These are phyloP conservation scores for Yarrowia sp. DNA, from an alignment of 805 yeast species.

Conservation along the genomic window DNA sequence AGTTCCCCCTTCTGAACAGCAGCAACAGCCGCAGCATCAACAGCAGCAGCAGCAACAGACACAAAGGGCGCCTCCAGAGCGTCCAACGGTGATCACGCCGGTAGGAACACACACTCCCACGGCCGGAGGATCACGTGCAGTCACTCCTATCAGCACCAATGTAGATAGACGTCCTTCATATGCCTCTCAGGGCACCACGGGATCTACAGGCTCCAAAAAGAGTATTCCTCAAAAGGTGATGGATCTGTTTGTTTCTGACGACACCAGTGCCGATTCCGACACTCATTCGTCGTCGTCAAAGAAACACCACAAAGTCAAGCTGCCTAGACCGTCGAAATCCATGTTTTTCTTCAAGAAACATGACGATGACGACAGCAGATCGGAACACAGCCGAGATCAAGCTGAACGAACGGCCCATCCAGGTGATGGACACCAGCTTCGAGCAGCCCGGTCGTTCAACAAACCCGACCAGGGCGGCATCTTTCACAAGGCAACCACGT, in stretches of 20 bases:
- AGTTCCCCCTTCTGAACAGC: background rate
- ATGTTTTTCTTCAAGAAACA: constrained; percentile 39
- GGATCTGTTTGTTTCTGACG: constrained; percentile 34
- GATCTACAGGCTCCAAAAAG: constrained; percentile 37
- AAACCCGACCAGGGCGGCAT: constrained; percentile 30
- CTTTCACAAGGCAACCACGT: constrained; percentile 28
- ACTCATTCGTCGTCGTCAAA: constrained; percentile 3
- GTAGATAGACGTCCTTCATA: constrained; percentile 39
- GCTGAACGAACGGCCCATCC: constrained; percentile 7
- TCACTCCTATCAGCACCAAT: constrained; percentile 29
- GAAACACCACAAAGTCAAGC: constrained; percentile 21
- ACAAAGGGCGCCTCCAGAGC: constrained; percentile 2
- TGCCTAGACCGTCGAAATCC: constrained; percentile 34
- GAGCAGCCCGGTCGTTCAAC: constrained; percentile 27
- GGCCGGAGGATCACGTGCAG: constrained; percentile 14
- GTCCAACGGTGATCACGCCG: constrained; percentile 24
- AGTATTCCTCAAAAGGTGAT: constrained; percentile 35
- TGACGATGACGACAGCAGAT: constrained; percentile 19
- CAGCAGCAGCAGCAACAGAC: background rate
- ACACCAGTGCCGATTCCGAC: constrained; percentile 18
- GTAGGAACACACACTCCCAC: constrained; percentile 11
- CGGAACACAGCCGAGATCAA: constrained; percentile 8
- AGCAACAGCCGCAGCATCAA: background rate
- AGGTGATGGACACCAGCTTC: constrained; percentile 13
- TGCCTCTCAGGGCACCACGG: constrained; percentile 39